These are phyloP conservation scores for Huntiella savannae DNA, from an alignment of 2,329 filamentous ascomycete species.

Conservation along the genomic window DNA sequence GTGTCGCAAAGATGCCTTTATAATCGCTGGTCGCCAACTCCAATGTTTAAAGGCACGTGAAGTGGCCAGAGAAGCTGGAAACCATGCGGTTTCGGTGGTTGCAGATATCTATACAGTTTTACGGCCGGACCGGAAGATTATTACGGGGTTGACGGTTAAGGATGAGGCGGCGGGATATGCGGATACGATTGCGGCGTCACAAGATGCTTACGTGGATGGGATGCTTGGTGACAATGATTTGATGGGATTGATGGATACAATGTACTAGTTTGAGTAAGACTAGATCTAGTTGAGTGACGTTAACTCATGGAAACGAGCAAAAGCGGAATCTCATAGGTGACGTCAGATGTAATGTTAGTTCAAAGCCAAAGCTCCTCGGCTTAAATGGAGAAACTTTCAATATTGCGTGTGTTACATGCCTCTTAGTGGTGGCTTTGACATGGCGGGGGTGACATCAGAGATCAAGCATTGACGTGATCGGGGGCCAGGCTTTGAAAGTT, in stretches of 20 bases:
- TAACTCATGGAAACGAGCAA: no score
- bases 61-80: slow-evolving; percentile 4
- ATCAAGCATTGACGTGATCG: no score
- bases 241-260: neutral
- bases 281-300: no score
- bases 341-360: no score
- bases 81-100: slow-evolving; percentile 13
- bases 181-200: slow-evolving; percentile 6
- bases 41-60: slow-evolving; percentile 26
- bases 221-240: neutral
- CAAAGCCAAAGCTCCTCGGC: no score
- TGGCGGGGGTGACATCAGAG: no score
- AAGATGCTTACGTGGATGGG: slow-evolving; percentile 1
- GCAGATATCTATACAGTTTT: slow-evolving; percentile 20
- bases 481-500: no score
- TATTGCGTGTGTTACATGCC: neutral
- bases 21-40: slow-evolving; percentile 29
- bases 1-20: slow-evolving; percentile 19
- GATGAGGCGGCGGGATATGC: slow-evolving; percentile 16
- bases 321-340: no score
- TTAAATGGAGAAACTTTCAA: neutral
- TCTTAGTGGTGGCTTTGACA: no score
- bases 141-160: slow-evolving; percentile 13
- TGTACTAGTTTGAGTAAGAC: neutral
- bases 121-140: slow-evolving; percentile 20